Conservation (phyloP, 306 rosid species). For the Echinosophora koreensis region DNA sequence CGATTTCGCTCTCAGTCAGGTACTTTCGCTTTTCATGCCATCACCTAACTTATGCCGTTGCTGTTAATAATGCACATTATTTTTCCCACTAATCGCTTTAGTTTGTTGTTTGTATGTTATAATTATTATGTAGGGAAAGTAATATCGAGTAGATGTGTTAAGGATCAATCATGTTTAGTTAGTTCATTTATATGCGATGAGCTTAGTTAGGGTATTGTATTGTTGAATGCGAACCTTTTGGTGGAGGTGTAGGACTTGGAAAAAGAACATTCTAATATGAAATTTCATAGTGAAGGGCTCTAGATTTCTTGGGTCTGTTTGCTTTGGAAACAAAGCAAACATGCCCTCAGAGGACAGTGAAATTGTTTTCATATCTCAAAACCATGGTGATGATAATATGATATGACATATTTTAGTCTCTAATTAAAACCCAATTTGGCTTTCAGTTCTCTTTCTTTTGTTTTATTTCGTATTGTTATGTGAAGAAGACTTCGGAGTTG, state of each 20-base stretch:
- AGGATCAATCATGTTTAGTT: neutral
- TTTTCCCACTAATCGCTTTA: neutral
- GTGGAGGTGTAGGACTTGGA: slow-evolving; percentile 18
- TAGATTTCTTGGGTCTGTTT: slow-evolving; percentile 9
- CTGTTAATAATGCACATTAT: neutral
- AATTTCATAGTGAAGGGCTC: neutral
- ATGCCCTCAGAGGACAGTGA: neutral
- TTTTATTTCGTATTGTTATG: slow-evolving; percentile 13
- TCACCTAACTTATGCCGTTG: neutral
- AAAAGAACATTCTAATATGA: too few relatives aligned
- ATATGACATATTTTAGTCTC: neutral
- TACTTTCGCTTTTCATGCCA: slow-evolving; percentile 35
- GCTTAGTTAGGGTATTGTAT: neutral
- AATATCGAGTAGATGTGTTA: neutral
- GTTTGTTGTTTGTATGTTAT: neutral
- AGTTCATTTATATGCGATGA: slow-evolving; percentile 9
- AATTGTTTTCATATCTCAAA: neutral
- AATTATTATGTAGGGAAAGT: neutral
- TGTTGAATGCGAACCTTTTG: neutral
- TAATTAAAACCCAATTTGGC: neutral
- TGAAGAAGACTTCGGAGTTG: slow-evolving; percentile 7
- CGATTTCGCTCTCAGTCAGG: slow-evolving; percentile 26
- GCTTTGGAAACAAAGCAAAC: too few relatives aligned
- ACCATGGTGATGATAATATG: slow-evolving; percentile 7
- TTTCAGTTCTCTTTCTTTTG: neutral